Conservation (phyloP, 805 yeast genomes). For the Ogataea nitratoaversa region DNA sequence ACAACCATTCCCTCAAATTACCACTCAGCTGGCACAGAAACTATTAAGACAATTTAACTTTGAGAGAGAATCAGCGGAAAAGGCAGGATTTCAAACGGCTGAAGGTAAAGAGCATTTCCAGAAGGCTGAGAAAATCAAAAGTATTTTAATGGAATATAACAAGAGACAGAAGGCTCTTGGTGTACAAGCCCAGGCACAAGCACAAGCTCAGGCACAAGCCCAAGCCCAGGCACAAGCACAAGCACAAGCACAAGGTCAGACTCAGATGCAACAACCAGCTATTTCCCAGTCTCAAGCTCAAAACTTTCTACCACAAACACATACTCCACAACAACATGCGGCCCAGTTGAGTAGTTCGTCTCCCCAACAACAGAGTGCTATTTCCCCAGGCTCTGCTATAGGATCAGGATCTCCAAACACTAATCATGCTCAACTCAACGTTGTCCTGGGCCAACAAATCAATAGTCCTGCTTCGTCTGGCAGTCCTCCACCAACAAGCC, state of each 20-base stretch:
- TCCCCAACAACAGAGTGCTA: slow-evolving; percentile 10
- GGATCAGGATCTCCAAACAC: slow-evolving; percentile 5
- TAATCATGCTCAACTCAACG: slow-evolving; percentile 10
- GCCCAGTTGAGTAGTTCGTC: slow-evolving; percentile 14
- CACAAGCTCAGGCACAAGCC: slow-evolving; percentile 28
- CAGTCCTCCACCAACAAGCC: slow-evolving; percentile 1
- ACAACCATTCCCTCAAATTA: slow-evolving; percentile 27
- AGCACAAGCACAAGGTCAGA: slow-evolving; percentile 7
- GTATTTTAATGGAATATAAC: slow-evolving; percentile 45
- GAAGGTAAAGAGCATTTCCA: slow-evolving; percentile 59
- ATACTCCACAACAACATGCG: slow-evolving; percentile 11
- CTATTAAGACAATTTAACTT: slow-evolving; percentile 55
- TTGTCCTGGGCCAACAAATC: slow-evolving; percentile 7
- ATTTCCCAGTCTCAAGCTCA: slow-evolving; percentile 4
- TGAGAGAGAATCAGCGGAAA: slow-evolving; percentile 59
- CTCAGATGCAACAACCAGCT: slow-evolving; percentile 9
- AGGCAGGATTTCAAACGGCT: slow-evolving; percentile 54
- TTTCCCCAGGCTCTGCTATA: slow-evolving; percentile 6
- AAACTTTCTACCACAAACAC: slow-evolving; percentile 1
- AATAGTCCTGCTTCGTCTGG: not conserved
- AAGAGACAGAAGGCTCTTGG: slow-evolving; percentile 25
- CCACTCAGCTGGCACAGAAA: slow-evolving; percentile 52
- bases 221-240: slow-evolving; percentile 20
- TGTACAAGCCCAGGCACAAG: slow-evolving; percentile 29
- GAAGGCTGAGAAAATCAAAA: slow-evolving; percentile 61